A percentile compares a stretch with the other conserved stretches of the same genome.
Conservation (phyloP, 148 eudicot genomes). For the Cornus kousa region DNA sequence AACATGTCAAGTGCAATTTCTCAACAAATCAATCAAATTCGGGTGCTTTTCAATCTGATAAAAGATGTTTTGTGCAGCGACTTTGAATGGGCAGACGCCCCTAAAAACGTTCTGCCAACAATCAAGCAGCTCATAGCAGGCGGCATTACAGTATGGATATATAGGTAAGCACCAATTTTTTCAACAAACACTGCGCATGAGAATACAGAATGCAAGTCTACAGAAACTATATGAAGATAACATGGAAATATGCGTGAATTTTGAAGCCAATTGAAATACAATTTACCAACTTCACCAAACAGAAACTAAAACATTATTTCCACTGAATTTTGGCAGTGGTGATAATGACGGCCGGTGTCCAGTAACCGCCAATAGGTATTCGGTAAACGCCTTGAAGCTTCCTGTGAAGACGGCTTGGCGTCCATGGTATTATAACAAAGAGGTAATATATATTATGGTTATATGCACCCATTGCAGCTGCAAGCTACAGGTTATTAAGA, state of each 20-base stretch:
- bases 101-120: conserved; percentile 22
- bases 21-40: background rate
- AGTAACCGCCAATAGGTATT: conserved; percentile 18
- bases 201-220: background rate
- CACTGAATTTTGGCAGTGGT: conserved; percentile 15
- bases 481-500: background rate
- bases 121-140: conserved; percentile 19
- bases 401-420: conserved; percentile 18
- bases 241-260: background rate
- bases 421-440: conserved; percentile 20
- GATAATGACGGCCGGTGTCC: conserved; percentile 14
- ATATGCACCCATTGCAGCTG: background rate
- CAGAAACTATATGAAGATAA: too few species aligned
- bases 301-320: background rate
- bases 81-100: conserved; percentile 18
- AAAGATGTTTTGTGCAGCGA: background rate
- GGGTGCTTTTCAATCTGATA: background rate
- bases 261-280: too few species aligned
- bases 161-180: conserved; percentile 14
- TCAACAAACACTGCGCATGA: too few species aligned
- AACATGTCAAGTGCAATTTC: background rate
- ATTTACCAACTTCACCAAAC: too few species aligned
- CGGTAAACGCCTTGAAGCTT: conserved; percentile 18
- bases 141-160: conserved; percentile 26
- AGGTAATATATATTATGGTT: conserved; percentile 11